These are phyloP conservation scores for Carex cristatella DNA, from an alignment of 176 grass and related monocot species.

Conservation along the genomic window DNA sequence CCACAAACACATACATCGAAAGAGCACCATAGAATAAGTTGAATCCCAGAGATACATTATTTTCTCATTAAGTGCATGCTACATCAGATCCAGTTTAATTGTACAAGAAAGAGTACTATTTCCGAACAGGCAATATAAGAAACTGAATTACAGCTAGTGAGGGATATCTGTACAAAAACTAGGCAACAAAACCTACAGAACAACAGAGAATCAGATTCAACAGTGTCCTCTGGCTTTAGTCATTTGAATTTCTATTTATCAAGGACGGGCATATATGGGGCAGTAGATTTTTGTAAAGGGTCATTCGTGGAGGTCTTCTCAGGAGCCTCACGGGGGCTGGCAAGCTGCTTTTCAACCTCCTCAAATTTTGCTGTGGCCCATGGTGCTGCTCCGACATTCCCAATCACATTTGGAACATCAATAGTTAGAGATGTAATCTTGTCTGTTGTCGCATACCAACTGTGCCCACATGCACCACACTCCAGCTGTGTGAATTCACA, in stretches of 20 bases:
- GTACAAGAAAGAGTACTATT: background rate
- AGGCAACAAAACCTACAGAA: background rate
- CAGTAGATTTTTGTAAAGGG: conserved; percentile 45
- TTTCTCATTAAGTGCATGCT: background rate
- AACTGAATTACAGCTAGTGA: background rate
- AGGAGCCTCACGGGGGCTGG: conserved; percentile 48
- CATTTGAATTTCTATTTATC: conserved; percentile 59
- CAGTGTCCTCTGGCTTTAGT: conserved; percentile 32
- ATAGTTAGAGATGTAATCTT: conserved; percentile 64
- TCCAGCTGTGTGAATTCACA: conserved; percentile 46
- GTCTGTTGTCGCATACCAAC: conserved; percentile 72
- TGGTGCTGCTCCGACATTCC: conserved; percentile 61
- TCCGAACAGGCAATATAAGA: background rate
- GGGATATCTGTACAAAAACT: background rate
- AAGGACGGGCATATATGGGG: conserved; percentile 45
- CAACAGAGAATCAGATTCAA: background rate
- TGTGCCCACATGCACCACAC: conserved; percentile 65
- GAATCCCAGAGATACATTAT: background rate
- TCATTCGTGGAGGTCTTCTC: conserved; percentile 29
- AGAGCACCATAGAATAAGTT: background rate
- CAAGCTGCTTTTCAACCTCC: conserved; percentile 64
- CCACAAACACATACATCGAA: background rate
- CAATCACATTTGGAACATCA: conserved; percentile 39
- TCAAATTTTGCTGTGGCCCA: conserved; percentile 84
- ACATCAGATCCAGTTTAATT: background rate